Percentiles rank a stretch among this genome's conserved stretches.
Evolutionary conservation across 768 basidiomycete species (phyloP).

Genomic region (Tulasnella sp.): DNA sequence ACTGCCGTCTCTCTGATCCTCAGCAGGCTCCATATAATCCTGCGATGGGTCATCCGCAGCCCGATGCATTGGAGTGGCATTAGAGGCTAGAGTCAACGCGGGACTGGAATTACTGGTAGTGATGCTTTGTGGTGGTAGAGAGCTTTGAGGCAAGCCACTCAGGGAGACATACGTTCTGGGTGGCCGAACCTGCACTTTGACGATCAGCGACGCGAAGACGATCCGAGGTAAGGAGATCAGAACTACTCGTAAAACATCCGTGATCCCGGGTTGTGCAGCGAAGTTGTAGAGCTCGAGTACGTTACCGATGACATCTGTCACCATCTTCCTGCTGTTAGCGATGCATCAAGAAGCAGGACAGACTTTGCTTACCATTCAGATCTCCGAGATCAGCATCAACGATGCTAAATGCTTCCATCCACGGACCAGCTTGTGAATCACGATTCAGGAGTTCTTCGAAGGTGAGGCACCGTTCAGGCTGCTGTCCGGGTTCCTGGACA

Average conservation of each 20-base stretch:
- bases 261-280: conserved; percentile 23
- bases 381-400: conserved; percentile 43
- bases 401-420: conserved; percentile 22
- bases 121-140: background rate
- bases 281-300: conserved; percentile 55
- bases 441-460: background rate
- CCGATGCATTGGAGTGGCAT: conserved; percentile 10
- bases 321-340: background rate
- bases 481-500: background rate
- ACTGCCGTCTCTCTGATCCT: background rate
- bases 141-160: conserved; percentile 17
- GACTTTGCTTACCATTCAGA: conserved; percentile 42
- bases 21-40: background rate
- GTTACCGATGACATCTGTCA: conserved; percentile 48
- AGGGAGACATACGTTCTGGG: conserved; percentile 19
- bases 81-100: conserved; percentile 4
- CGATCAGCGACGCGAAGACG: background rate
- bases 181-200: conserved; percentile 21
- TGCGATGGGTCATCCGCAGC: conserved; percentile 1
- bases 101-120: conserved; percentile 12
- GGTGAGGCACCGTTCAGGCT: background rate
- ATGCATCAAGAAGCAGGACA: background rate
- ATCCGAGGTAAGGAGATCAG: conserved; percentile 34
- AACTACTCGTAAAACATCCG: conserved; percentile 41
- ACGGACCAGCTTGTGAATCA: background rate